Evolutionary conservation across 805 yeast genomes (phyloP), one percentile per base, ranked within the genome.

Genomic region (Lachancea fermentati): DNA sequence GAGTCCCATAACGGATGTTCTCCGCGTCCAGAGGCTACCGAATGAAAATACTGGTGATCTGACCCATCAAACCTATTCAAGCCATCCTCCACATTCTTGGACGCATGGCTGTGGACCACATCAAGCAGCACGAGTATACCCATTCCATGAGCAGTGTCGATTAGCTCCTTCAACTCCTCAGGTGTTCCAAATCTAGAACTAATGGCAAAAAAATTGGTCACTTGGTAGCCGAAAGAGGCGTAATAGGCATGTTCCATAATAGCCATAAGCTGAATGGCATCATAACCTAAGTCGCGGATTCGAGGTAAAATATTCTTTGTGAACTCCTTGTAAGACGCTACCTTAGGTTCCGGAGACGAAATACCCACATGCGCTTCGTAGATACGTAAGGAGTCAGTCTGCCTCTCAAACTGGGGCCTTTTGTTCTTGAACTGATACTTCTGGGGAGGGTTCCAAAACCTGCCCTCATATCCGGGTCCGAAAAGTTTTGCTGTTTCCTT

Each of bases 201-300:
- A 17, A 76, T 72, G 2, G 97, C 97, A 60, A 85, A 91, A 60
- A 91, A 93, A 44, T 82, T 85, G 16, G 97, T 89, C 19, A 91
- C 80, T 63, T 91, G 98, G 61, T 91, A 91, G n/a, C 98, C 98
- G 60, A 91, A 91, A 2, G 96, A 86, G 1, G 97, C 98, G 61
- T 91, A 91, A 60, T 91, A 91, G 1, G 98, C 97, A 61, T 91
- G 98, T 64, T 91, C 98, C 98, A 91, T 91, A 32, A 91, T 75
- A 0, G 98, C 97, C 98, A 91, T 91, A 57, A 91, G 71, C 65
- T 91, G 98, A 52, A 91, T 83, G 4, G 95, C 80, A 62, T 93
- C 87, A 63, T 91, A 91, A 28, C 97, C 97, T 44, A 89, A 71
- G 47, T 81, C 76, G 51, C 78, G 79, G 50, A 91, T 85, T 33